Evolutionary conservation across 2,329 filamentous ascomycete genomes (phyloP), one percentile per base, ranked within the genome.

Genomic region (Hirsutella rhossiliensis): DNA sequence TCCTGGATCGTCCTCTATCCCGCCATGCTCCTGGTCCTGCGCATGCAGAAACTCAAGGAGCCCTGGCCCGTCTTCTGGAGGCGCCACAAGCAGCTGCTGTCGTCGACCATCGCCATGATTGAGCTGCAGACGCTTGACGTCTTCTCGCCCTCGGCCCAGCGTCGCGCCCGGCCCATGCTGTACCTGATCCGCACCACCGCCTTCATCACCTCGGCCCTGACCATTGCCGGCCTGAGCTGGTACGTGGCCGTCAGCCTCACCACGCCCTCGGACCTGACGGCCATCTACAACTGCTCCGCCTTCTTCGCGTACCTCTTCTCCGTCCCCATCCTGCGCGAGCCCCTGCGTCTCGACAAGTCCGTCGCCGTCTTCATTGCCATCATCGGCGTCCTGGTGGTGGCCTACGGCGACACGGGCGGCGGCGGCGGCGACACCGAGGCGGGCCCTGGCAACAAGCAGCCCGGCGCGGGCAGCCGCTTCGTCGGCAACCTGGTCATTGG

Each of bases 291-390:
- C 67, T 98, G 92, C 72, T 94, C 87, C 43, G 90, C 92, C 46
- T 98, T 98, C 66, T 98, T 98, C 62, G 92, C 92, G 41, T 98
- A 98, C 60, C 90, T 87, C 12, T 98, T 98, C 60, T 94, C 86
- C 39, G 88, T 98, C 38, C 88, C 89, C 1, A 66, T 98, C 17
- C 72, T 98, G 3, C 80, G 85, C 45, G 92, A 98, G 62, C 87
- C 84, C 52, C 66, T 96, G 12, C 80, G 87, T 19, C 66, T 82
- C 32, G 87, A 87, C 65, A 98, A 98, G 68, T 81, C 88, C 27
- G 61, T 94, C 42, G 86, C 90, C 4, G 92, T 98, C 1, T 72
- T 78, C 11, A 76, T 98, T 34, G 92, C 92, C 44, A 94, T 97
- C 48, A 66, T 80, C 0, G 92, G 92, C 41, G 92, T 98, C 17